A percentile compares a stretch with the other conserved stretches of the same genome.
Conservation (phyloP, 495 filamentous ascomycete genomes). For the Xylaria acuta region DNA sequence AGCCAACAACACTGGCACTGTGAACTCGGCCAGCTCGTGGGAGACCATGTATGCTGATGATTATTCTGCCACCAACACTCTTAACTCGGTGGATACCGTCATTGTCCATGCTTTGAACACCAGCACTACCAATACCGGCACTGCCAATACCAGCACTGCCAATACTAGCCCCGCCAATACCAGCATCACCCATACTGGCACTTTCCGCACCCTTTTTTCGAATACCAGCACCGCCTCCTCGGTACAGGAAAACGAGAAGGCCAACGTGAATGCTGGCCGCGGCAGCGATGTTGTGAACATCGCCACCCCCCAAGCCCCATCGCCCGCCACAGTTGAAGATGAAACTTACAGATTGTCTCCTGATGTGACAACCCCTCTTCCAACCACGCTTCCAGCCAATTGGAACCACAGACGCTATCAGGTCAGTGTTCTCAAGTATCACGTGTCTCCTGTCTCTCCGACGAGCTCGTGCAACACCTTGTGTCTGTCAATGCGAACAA, state of each 20-base stretch:
- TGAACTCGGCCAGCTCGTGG: conserved; percentile 1
- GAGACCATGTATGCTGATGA: not conserved
- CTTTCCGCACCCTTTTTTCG: not conserved
- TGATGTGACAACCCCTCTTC: conserved; percentile 45
- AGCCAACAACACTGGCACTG: conserved; percentile 27
- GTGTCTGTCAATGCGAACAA: not conserved
- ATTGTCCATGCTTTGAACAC: not conserved
- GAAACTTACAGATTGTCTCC: not conserved
- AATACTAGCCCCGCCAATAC: conserved; percentile 4
- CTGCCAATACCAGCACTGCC: not conserved
- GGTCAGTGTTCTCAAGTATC: not conserved
- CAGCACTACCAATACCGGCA: not conserved
- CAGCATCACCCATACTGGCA: not conserved
- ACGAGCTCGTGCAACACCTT: not conserved
- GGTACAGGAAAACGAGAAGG: not conserved
- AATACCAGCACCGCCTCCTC: not conserved
- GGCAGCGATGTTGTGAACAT: not conserved
- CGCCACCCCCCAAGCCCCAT: not conserved
- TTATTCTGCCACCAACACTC: not conserved
- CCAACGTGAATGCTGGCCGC: not conserved
- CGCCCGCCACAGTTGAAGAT: not conserved
- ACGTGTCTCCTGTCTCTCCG: not conserved
- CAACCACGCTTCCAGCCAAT: conserved; percentile 52
- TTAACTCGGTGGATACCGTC: not conserved
- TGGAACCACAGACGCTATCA: conserved; percentile 74